Percentiles rank a stretch among this genome's conserved stretches.
Conservation (phyloP, 2,329 filamentous ascomycete genomes). For the Triangularia setosa region DNA sequence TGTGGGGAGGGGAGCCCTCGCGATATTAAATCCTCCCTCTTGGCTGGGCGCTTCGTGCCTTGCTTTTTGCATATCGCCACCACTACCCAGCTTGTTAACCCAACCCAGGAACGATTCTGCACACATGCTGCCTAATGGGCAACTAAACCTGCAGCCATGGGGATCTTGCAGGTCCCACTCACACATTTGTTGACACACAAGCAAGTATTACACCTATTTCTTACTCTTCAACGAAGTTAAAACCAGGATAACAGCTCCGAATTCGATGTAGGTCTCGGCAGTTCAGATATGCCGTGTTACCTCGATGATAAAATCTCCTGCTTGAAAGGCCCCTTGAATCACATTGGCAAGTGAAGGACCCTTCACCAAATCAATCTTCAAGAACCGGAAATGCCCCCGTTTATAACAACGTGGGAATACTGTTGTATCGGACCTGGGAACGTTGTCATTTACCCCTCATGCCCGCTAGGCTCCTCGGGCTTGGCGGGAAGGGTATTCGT, state of each 20-base stretch:
- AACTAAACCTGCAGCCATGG: no score
- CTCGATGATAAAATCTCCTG: background rate
- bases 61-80: background rate
- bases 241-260: background rate
- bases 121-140: no score
- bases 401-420: background rate
- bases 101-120: no score
- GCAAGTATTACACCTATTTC: background rate
- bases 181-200: no score
- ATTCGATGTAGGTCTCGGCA: background rate
- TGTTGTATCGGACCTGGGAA: background rate
- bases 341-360: no score
- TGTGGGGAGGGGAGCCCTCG: background rate
- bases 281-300: background rate
- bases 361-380: background rate
- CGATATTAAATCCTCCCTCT: background rate
- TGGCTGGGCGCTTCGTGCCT: background rate
- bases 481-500: constrained; percentile 12
- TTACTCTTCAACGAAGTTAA: background rate
- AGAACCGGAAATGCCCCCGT: background rate
- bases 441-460: constrained; percentile 5
- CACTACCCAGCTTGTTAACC: background rate
- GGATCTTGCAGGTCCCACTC: no score
- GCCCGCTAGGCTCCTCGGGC: background rate
- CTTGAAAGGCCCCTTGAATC: background rate